A percentile compares a stretch with the other conserved stretches of the same genome.
These are phyloP conservation scores for Rubus idaeus DNA, from an alignment of 306 rosid species.

Conservation along the genomic window DNA sequence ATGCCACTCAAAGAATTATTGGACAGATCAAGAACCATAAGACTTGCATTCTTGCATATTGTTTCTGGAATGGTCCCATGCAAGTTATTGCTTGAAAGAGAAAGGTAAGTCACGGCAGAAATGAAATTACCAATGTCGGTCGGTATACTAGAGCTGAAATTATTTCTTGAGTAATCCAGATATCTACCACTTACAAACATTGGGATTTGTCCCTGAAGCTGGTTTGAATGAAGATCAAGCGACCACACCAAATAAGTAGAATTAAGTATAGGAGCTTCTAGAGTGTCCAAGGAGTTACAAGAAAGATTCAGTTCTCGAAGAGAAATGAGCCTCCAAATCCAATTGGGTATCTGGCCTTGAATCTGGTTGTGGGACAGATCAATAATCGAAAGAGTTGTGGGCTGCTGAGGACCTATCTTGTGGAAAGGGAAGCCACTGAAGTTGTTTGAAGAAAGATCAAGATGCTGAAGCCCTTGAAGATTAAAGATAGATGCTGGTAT, in stretches of 20 bases:
- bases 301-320: conserved; percentile 10
- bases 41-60: conserved; percentile 25
- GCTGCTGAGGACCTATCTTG: not conserved
- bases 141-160: conserved; percentile 25
- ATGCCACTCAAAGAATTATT: conserved; percentile 22
- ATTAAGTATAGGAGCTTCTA: not conserved
- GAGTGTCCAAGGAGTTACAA: not conserved
- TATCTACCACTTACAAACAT: not conserved
- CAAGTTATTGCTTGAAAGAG: conserved; percentile 16
- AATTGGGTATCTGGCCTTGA: conserved; percentile 18
- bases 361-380: conserved; percentile 32
- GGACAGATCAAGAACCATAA: conserved; percentile 23
- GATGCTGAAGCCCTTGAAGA: not conserved
- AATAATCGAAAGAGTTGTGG: not conserved
- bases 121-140: not conserved
- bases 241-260: not conserved
- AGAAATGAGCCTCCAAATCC: conserved; percentile 28
- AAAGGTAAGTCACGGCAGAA: not conserved
- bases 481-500: conserved; percentile 27
- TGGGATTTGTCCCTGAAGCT: conserved; percentile 22
- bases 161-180: conserved; percentile 28
- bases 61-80: conserved; percentile 23
- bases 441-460: conserved; percentile 27
- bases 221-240: conserved; percentile 45
- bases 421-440: not conserved